Base-by-base conservation (phyloP, 768 basidiomycete genomes). In the Sporobolomyces phaffii region DNA sequence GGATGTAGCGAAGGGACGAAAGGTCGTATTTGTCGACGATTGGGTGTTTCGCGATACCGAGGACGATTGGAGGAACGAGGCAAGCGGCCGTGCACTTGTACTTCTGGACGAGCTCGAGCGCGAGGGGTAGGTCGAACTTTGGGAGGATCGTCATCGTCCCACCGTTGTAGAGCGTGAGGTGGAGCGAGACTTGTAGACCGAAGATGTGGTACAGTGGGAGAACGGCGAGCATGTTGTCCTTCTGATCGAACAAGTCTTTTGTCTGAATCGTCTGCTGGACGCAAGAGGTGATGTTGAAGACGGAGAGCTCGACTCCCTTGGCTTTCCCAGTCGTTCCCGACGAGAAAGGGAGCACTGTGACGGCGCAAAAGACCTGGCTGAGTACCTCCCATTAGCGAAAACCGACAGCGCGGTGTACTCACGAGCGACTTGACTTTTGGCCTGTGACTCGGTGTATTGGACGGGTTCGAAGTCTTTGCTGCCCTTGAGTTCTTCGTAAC, bases 51-150 rank as follows among this genome's bases (percentile, higher is more conserved):
- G 85, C 79, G 45, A 96, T 80, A 1, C 84, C 82, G 18, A 94
- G 85, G 17, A 91, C 78, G n/a, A 96, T 85, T 0, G 92, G 91
- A 1, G 91, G 91, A 1, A 90, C 90, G 52, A 90, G 79, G 0
- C 87, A 77, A 0, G 83, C 65, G 18, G 56, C 64, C 0, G 86
- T 86, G 31, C 85, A 82, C 56, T 79, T 83, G 79, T 88, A 88
- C 56, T 80, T 81, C 68, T 86, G 81, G 51, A 94, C 83, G 53
- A 83, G 80, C 15, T 81, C 79, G 68, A 88, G 87, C 73, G 89
- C 89, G 57, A 79, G 76, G 1, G 79, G 79, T 0, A 88, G 86
- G 69, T 91, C 87, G 75, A 92, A 93, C 38, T 83, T 83, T 2
- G 83, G 77, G 75, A 87, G 82, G 51, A 90, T 78, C 28, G 51